A percentile compares a stretch with the other conserved stretches of the same genome.
Evolutionary conservation across 2,329 filamentous ascomycete genomes (phyloP).

Genomic region (Cercospora beticola): DNA sequence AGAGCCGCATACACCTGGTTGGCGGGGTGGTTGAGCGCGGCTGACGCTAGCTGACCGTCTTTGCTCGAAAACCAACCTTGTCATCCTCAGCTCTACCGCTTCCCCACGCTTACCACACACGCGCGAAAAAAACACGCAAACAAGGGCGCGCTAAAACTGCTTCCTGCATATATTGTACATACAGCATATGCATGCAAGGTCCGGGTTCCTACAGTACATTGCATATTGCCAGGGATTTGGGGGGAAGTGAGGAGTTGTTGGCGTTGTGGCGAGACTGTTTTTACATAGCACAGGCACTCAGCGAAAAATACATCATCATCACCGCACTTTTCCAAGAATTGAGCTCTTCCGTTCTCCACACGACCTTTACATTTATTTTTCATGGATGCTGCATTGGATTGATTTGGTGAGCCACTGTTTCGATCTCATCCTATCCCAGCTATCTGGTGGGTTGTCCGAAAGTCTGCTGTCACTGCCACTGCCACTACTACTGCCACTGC

Average conservation of each 20-base stretch:
- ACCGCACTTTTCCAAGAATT: not conserved
- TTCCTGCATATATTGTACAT: constrained; percentile 9
- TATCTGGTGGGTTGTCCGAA: not conserved
- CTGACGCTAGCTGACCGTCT: not conserved
- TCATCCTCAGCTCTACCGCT: not conserved
- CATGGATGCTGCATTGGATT: constrained; percentile 7
- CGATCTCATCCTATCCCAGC: not conserved
- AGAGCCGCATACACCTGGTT: not conserved
- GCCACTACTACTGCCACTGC: not conserved
- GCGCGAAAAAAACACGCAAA: not conserved
- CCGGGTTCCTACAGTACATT: constrained; percentile 12
- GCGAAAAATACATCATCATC: not conserved
- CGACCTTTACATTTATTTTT: not conserved
- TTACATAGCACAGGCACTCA: not conserved
- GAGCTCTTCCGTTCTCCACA: not conserved
- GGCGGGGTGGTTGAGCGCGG: not conserved
- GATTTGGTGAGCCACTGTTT: not conserved
- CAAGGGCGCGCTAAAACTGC: not conserved
- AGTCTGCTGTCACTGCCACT: not conserved
- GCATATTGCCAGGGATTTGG: not conserved
- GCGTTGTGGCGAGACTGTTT: not conserved
- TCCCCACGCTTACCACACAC: constrained; percentile 3
- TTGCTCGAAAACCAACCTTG: not conserved
- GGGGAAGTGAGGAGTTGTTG: not conserved
- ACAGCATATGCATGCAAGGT: constrained; percentile 8